These are phyloP conservation scores for Mortierella alpina DNA, from an alignment of 192 early-diverging fungal species.

Conservation along the genomic window DNA sequence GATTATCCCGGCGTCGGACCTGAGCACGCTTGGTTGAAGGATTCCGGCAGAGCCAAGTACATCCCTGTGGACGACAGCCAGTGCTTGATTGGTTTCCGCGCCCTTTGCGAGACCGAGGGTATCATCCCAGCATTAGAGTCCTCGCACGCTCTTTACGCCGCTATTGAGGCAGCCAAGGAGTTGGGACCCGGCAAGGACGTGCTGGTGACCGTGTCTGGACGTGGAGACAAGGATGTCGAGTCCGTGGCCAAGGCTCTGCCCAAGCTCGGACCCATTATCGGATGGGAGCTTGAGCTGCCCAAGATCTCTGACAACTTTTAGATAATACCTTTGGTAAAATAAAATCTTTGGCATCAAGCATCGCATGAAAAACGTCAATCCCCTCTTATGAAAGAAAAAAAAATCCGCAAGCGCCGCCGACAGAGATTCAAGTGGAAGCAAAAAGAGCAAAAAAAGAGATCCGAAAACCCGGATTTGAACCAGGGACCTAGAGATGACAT, in stretches of 20 bases:
- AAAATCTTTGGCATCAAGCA: not conserved
- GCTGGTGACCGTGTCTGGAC: constrained; percentile 90
- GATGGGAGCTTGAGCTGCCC: constrained; percentile 79
- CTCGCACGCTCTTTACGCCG: constrained; percentile 90
- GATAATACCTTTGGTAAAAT: not conserved
- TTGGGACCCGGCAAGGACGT: constrained; percentile 84
- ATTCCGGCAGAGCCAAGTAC: constrained; percentile 87
- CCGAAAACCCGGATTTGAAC: constrained; percentile 70
- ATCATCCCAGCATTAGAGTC: constrained; percentile 98
- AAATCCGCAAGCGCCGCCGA: no score
- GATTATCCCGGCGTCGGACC: constrained; percentile 99
- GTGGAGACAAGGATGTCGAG: constrained; percentile 98
- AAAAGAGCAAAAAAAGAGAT: constrained; percentile 20
- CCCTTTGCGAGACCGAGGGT: constrained; percentile 78
- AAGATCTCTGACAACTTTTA: constrained; percentile 54
- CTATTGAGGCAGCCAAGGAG: constrained; percentile 79
- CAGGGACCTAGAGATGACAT: constrained; percentile 64
- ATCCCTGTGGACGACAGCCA: constrained; percentile 82
- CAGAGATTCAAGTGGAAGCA: no score
- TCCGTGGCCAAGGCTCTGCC: constrained; percentile 93
- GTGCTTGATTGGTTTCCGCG: constrained; percentile 86
- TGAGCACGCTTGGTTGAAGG: constrained; percentile 93
- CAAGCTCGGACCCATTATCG: constrained; percentile 90
- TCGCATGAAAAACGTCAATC: not conserved
- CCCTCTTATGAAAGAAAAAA: not conserved